Percentiles rank a stretch among this genome's conserved stretches.
phyloP scores from a whole-genome alignment of 129 eudicot species.

The Deinandra increscens region DNA sequence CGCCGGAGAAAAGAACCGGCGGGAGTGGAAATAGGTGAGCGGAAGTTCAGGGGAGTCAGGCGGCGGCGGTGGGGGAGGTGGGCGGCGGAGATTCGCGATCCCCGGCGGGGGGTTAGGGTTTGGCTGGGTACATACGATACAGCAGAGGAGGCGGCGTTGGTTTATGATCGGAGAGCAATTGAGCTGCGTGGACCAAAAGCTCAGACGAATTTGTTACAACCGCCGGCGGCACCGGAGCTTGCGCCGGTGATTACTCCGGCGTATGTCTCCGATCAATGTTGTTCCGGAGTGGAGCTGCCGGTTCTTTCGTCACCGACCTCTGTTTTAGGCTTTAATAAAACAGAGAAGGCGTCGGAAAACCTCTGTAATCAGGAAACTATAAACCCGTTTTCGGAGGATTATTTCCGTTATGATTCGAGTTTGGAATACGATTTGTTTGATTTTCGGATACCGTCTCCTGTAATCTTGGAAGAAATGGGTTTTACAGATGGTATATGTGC shows the following conservation, averaged over 20 bases:
- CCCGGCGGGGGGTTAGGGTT: constrained; percentile 33
- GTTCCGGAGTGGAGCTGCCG: constrained; percentile 23
- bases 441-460: constrained; percentile 39
- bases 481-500: neutral
- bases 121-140: constrained; percentile 77
- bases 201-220: constrained; percentile 40
- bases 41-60: constrained; percentile 59
- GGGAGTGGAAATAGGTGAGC: constrained; percentile 12
- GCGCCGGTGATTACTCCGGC: constrained; percentile 8
- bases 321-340: constrained; percentile 34
- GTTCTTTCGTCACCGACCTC: constrained; percentile 58
- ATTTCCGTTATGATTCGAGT: constrained; percentile 26
- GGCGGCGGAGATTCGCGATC: constrained; percentile 78
- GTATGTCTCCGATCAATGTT: constrained; percentile 25
- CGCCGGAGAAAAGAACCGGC: constrained; percentile 8
- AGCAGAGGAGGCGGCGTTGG: constrained; percentile 73
- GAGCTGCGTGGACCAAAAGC: constrained; percentile 58
- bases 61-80: constrained; percentile 65
- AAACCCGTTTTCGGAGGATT: constrained; percentile 15
- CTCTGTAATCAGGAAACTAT: neutral
- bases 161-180: constrained; percentile 61
- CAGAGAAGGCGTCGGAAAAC: constrained; percentile 5
- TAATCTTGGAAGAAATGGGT: constrained; percentile 27
- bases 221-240: constrained; percentile 32
- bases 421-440: constrained; percentile 38